Evolutionary conservation across 2,329 filamentous ascomycete genomes (phyloP), one percentile per base, ranked within the genome.

Genomic region (Ophiocordyceps unilateralis): DNA sequence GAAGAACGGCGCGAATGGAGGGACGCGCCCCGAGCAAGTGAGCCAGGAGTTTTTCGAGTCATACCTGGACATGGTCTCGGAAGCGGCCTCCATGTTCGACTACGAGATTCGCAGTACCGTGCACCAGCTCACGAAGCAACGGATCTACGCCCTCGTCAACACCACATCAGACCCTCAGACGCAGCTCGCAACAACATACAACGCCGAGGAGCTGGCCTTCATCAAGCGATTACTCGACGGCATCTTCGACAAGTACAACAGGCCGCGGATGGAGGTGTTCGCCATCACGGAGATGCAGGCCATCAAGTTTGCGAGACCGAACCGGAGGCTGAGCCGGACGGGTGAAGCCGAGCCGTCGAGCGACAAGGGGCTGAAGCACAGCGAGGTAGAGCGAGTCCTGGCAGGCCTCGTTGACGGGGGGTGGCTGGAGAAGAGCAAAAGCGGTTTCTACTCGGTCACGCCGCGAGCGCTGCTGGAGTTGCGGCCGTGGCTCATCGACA

Each of bases 191-290:
- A 96, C 91, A 0, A 77, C 75, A 0, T 83, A 83, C 56, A 74
- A 70, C 8, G 66, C 85, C 0, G 87, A 94, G 50, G 88, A 96
- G 64, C 83, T 96, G 26, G 77, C 83, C 0, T 98, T 86, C 57
- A 75, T 96, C 43, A 91, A 93, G 61, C 72, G 91, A 9, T 59
- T 95, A 3, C 72, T 98, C 1, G 88, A 95, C 58, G 78, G 74
- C 51, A 93, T 98, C 75, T 98, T 96, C 56, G 85, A 93, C 49
- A 81, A 76, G 19, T 78, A 86, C 64, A 96, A 96, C 56, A 85
- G 79, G 0, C 70, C 68, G 9, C 69, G 76, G n/a, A 76, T 78
- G 53, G 89, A 98, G 61, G 74, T 86, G 22, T 80, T 95, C 74
- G 87, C 84, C 4, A 66, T 96, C 4, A 82, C 77, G 12, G 72